phyloP scores from a whole-genome alignment of 2,329 filamentous ascomycete genomes.

The Cytospora piceicola region DNA sequence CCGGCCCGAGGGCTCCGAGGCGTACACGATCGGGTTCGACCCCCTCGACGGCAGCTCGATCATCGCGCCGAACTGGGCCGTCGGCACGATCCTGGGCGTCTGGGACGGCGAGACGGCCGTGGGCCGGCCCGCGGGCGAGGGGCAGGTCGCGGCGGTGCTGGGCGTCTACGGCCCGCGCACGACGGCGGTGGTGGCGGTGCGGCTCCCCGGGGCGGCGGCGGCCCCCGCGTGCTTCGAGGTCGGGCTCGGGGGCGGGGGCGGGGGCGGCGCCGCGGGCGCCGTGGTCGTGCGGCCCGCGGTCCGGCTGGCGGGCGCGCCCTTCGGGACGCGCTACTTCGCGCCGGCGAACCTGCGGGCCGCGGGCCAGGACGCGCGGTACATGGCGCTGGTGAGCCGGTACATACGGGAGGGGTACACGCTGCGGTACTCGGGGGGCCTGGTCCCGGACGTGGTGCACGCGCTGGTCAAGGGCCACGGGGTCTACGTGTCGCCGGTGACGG shows the following conservation, averaged over 20 bases:
- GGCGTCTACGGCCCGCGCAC: constrained; percentile 60
- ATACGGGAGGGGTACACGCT: constrained; percentile 61
- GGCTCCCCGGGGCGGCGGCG: constrained; percentile 45
- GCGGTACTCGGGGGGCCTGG: constrained; percentile 63
- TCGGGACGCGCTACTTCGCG: constrained; percentile 62
- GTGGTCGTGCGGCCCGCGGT: constrained; percentile 49
- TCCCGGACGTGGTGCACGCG: constrained; percentile 63
- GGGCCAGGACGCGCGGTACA: constrained; percentile 54
- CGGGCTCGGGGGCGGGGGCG: constrained; percentile 40
- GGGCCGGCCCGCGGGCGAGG: constrained; percentile 41
- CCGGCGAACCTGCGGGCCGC: constrained; percentile 65
- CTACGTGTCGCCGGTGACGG: constrained; percentile 62
- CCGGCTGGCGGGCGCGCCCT: constrained; percentile 43
- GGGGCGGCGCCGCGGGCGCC: constrained; percentile 33
- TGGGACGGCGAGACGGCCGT: constrained; percentile 58
- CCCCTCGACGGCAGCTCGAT: constrained; percentile 67
- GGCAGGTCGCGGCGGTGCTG: constrained; percentile 54
- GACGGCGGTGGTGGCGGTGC: constrained; percentile 58
- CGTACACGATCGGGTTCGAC: constrained; percentile 65
- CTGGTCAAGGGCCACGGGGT: constrained; percentile 65
- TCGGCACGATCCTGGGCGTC: constrained; percentile 63
- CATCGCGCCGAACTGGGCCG: constrained; percentile 61
- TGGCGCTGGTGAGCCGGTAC: constrained; percentile 52
- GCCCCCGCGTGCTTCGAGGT: constrained; percentile 54
- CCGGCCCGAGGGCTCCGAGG: constrained; percentile 38